Percentiles rank a stretch among this genome's conserved stretches.
Conservation (phyloP, 345 rosid genomes). For the Citrus mangshanensis region DNA sequence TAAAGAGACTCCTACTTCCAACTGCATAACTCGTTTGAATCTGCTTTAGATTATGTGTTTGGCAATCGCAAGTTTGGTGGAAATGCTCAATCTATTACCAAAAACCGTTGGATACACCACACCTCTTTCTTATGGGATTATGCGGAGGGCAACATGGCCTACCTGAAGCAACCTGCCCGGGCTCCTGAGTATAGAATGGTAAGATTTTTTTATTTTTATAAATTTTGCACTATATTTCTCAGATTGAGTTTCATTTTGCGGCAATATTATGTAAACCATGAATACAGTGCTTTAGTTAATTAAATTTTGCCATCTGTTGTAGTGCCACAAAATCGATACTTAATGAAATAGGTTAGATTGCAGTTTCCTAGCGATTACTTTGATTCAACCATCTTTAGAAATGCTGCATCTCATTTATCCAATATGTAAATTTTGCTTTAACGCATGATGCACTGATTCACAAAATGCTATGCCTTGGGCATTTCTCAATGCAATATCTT, state of each 20-base stretch:
- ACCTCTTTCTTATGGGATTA: constrained; percentile 89
- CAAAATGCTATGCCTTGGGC: neutral
- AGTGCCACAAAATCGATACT: neutral
- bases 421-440: neutral
- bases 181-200: constrained; percentile 71
- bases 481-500: neutral
- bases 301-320: neutral
- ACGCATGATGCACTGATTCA: neutral
- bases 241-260: neutral
- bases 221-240: neutral
- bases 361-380: neutral
- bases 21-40: neutral
- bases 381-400: neutral
- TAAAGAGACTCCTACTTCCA: neutral
- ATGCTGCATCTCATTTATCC: neutral
- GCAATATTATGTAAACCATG: neutral
- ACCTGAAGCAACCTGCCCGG: constrained; percentile 62
- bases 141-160: constrained; percentile 60
- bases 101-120: constrained; percentile 78
- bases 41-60: constrained; percentile 68
- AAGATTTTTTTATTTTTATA: constrained; percentile 10
- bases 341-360: neutral
- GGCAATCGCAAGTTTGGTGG: constrained; percentile 82
- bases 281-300: neutral
- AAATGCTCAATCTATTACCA: constrained; percentile 81